Percentiles rank a stretch among this genome's conserved stretches.
These are phyloP conservation scores for Thuja plicata DNA, from an alignment of 83 land plant species.

Conservation along the genomic window DNA sequence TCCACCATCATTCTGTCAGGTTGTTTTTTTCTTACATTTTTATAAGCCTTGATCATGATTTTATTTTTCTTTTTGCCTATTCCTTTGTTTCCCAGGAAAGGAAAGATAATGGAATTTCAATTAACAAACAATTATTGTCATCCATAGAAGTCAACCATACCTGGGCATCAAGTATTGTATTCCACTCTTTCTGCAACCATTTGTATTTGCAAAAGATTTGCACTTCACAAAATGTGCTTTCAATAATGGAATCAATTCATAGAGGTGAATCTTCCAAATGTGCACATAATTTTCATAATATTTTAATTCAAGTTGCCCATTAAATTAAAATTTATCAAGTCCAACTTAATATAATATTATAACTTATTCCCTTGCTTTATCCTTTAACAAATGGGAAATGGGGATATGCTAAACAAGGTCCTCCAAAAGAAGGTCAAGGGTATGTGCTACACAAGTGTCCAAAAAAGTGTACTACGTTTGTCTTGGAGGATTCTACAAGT, in stretches of 20 bases:
- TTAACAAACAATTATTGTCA: neutral
- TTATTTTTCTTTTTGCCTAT: neutral
- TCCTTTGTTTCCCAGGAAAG: neutral
- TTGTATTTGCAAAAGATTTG: neutral
- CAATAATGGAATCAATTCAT: neutral
- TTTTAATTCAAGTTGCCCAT: too few relatives aligned
- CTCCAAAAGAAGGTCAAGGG: too few relatives aligned
- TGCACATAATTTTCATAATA: too few relatives aligned
- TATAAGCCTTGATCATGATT: neutral
- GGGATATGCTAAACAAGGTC: too few relatives aligned
- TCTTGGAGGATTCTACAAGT: too few relatives aligned
- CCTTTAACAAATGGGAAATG: too few relatives aligned
- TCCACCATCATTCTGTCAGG: neutral
- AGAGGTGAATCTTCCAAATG: neutral
- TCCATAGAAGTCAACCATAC: neutral
- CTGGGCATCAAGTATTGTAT: neutral
- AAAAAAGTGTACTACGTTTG: too few relatives aligned
- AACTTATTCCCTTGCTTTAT: too few relatives aligned
- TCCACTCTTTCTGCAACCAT: neutral
- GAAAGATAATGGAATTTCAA: neutral
- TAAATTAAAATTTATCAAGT: too few relatives aligned
- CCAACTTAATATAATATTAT: too few relatives aligned
- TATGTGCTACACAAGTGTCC: too few relatives aligned
- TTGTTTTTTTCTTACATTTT: neutral
- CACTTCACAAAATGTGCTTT: neutral